Base-by-base conservation (phyloP, 441 rosid species). In the Rhodomyrtus psidioides region DNA sequence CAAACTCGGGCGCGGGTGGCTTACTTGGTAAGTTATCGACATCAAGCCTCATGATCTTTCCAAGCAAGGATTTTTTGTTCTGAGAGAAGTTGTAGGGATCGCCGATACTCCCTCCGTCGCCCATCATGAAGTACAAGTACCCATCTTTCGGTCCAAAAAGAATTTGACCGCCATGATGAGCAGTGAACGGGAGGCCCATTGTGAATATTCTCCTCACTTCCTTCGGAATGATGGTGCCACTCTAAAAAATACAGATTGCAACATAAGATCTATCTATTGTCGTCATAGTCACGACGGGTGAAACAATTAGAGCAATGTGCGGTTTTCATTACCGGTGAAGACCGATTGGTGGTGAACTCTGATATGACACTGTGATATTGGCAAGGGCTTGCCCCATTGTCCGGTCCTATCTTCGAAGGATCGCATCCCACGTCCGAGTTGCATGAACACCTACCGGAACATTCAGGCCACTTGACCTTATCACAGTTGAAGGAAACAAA, bases 131-230 rank as follows among this genome's bases (percentile, higher is more conserved):
- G 88, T 95, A 95, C 59, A 94, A 55, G 86, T 91, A 93, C 24
- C 94, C 94, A 79, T 94, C 96, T 30, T 58, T 85, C 56, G 92
- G 96, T 24, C 96, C 96, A 83, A 94, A 92, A 24, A 93, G 92
- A 79, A 92, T 93, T 87, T 95, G 96, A 76, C 96, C 94, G 0
- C 91, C 93, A 53, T 93, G 94, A 86, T 88, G 88, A 24, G 91
- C 83, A 5, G 88, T 83, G 76, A 84, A 90, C 10, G 95, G 94
- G 87, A 93, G 93, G 51, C 95, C 98, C 92, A 93, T 84, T 4
- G 96, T 92, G 79, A 94, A 88, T 85, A 91, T 95, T 87, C 94
- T 91, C 88, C 94, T 92, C 55, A 94, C 95, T 88, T 92, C 95
- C 82, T 84, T 83, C 4, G 92, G 91, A 74, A 88, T 82, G 49